Base-by-base conservation (phyloP, 441 rosid species). In the Populus hybrid region DNA sequence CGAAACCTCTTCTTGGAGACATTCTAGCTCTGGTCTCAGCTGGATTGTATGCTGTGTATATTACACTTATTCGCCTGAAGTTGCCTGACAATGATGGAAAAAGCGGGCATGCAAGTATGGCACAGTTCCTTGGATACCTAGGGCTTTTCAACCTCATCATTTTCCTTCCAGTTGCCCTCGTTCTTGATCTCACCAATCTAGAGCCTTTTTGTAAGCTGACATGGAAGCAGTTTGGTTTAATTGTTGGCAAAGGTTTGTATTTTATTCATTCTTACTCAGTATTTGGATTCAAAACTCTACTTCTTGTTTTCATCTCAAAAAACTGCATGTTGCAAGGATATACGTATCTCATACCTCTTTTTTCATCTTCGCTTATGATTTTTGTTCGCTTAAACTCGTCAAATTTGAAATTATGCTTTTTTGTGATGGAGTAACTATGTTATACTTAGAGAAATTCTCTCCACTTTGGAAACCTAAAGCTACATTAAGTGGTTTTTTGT, bases 91-190 rank as follows among this genome's bases (percentile, higher is more conserved):
- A 93, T 80, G 98, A 95, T 80, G 97, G 86, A 40, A 89, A 89
- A 72, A 83, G 80, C 46, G 94, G 97, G 5, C 90, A 82, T 63
- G 94, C 78, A 65, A 93, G 99, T 78, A 95, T 90, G 97, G 99
- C 97, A 24, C 93, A 88, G 83, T 90, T 95, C 85, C 94, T 95
- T 20, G 99, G 99, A 78, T 95, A 83, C 82, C 82, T 95, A 3
- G 99, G 99, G 85, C 91, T 95, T 68, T 93, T 95, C 78, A 95
- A 93, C 80, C 79, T 93, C 67, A 72, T 93, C 61, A 85, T 95
- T 67, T 93, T 95, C 87, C 87, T 95, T 64, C 99, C 99, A 0
- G 86, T 89, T 30, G 95, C 93, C 74, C 79, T 95, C 26, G 67
- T 93, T 59, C 95, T 95, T 77, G 79, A 87, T 85, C 82, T 95